Evolutionary conservation across 352 stramenopile species (phyloP).

Genomic region (Pythium aquatile): DNA sequence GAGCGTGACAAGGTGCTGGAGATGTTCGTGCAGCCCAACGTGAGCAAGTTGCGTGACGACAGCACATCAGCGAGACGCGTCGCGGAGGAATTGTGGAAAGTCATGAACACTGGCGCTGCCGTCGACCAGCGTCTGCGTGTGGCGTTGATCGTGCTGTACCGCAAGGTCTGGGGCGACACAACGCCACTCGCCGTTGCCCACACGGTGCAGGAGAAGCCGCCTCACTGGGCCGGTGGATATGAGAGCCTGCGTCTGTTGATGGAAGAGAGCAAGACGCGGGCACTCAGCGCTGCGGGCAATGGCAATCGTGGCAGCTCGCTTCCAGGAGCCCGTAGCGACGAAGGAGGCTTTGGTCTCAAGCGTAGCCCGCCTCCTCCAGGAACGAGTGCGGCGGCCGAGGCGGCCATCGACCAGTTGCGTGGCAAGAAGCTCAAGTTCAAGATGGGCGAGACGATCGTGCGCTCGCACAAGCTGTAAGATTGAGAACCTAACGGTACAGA

Average conservation of each 20-base stretch:
- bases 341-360: constrained; percentile 17
- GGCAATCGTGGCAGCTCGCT: background rate
- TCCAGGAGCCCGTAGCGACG: constrained; percentile 25
- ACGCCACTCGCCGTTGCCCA: constrained; percentile 78
- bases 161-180: constrained; percentile 79
- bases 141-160: constrained; percentile 71
- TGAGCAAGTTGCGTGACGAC: constrained; percentile 72
- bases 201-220: constrained; percentile 77
- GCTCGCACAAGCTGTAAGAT: constrained; percentile 76
- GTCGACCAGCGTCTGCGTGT: constrained; percentile 77
- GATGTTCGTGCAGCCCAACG: constrained; percentile 55
- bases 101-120: constrained; percentile 63
- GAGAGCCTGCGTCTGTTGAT: constrained; percentile 81
- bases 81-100: constrained; percentile 65
- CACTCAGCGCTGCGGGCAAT: constrained; percentile 28
- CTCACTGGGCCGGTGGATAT: constrained; percentile 78
- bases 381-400: constrained; percentile 32
- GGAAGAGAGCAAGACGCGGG: constrained; percentile 77
- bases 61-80: constrained; percentile 66
- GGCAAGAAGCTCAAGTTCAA: constrained; percentile 89
- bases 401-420: constrained; percentile 65
- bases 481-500: too few species aligned
- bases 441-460: constrained; percentile 72
- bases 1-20: constrained; percentile 72
- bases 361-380: constrained; percentile 27